These are phyloP conservation scores for Colletotrichum sp. DNA, from an alignment of 2,329 filamentous ascomycete genomes.

Conservation along the genomic window DNA sequence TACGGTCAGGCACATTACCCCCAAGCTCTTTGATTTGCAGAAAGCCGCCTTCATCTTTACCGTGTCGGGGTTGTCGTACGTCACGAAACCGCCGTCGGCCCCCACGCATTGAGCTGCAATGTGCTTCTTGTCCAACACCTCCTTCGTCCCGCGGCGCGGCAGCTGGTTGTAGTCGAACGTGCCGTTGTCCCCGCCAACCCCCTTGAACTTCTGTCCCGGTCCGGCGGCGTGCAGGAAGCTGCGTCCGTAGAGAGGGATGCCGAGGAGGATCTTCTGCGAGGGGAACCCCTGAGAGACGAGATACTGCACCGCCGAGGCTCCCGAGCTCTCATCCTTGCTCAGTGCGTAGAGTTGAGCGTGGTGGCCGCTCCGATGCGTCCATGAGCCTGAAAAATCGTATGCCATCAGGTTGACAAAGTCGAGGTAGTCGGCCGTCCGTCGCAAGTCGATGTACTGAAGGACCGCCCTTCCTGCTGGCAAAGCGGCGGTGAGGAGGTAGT, in stretches of 20 bases:
- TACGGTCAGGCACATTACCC: constrained; percentile 47
- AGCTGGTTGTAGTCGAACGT: constrained; percentile 77
- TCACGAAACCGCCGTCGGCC: constrained; percentile 77
- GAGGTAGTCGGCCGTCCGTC: constrained; percentile 65
- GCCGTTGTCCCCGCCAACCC: constrained; percentile 65
- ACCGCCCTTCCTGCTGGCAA: constrained; percentile 71
- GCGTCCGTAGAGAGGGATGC: constrained; percentile 76
- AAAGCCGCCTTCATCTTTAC: constrained; percentile 77
- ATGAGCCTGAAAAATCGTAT: constrained; percentile 79
- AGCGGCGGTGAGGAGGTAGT: constrained; percentile 73
- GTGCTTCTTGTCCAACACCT: constrained; percentile 68
- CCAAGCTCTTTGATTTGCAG: constrained; percentile 72
- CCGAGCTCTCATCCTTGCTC: constrained; percentile 65
- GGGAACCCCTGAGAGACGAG: constrained; percentile 70
- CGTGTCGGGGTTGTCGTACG: constrained; percentile 79
- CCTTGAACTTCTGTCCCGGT: constrained; percentile 65
- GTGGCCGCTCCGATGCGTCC: constrained; percentile 71
- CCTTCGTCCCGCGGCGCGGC: constrained; percentile 64
- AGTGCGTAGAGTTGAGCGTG: constrained; percentile 76
- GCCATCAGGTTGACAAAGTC: constrained; percentile 81
- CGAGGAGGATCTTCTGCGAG: constrained; percentile 73
- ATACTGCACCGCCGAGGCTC: constrained; percentile 69
- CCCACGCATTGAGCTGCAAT: constrained; percentile 76
- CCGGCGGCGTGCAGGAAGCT: constrained; percentile 72
- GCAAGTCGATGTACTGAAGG: constrained; percentile 72